phyloP scores from a whole-genome alignment of 176 grass and related monocot genomes.

The Bonia amplexicaulis region DNA sequence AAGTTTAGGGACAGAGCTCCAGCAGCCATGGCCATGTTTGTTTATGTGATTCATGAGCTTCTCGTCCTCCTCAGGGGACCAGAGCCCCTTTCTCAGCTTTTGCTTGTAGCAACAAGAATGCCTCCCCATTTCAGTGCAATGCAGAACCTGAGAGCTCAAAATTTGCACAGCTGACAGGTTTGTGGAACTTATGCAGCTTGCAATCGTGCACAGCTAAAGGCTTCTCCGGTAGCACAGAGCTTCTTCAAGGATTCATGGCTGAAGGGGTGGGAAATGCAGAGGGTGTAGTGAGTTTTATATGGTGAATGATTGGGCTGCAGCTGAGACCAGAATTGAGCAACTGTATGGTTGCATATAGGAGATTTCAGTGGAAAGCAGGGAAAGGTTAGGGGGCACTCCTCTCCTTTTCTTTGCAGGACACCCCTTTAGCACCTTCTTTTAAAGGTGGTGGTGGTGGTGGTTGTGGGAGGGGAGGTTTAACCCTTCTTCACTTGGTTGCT shows the following conservation, averaged over 20 bases:
- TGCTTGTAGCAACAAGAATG: slow-evolving; percentile 84
- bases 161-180: slow-evolving; percentile 1
- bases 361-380: slow-evolving; percentile 59
- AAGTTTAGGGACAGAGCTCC: slow-evolving; percentile 73
- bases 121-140: slow-evolving; percentile 63
- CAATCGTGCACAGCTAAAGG: neutral
- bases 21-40: slow-evolving; percentile 71
- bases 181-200: slow-evolving; percentile 10
- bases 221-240: neutral
- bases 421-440: slow-evolving; percentile 68
- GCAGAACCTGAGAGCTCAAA: slow-evolving; percentile 20
- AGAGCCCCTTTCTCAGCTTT: slow-evolving; percentile 71
- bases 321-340: slow-evolving; percentile 39
- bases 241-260: slow-evolving; percentile 38
- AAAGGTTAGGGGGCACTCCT: slow-evolving; percentile 54
- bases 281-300: slow-evolving; percentile 34
- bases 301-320: slow-evolving; percentile 25
- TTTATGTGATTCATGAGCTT: slow-evolving; percentile 73
- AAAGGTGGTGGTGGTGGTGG: slow-evolving; percentile 58
- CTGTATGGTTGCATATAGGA: slow-evolving; percentile 43
- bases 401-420: slow-evolving; percentile 58
- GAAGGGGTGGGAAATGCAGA: slow-evolving; percentile 36
- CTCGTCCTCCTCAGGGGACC: slow-evolving; percentile 82
- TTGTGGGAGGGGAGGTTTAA: slow-evolving; percentile 38
- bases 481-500: slow-evolving; percentile 28